These are phyloP conservation scores for Raffaelea ambrosiae DNA, from an alignment of 2,329 filamentous ascomycete genomes.

Conservation along the genomic window DNA sequence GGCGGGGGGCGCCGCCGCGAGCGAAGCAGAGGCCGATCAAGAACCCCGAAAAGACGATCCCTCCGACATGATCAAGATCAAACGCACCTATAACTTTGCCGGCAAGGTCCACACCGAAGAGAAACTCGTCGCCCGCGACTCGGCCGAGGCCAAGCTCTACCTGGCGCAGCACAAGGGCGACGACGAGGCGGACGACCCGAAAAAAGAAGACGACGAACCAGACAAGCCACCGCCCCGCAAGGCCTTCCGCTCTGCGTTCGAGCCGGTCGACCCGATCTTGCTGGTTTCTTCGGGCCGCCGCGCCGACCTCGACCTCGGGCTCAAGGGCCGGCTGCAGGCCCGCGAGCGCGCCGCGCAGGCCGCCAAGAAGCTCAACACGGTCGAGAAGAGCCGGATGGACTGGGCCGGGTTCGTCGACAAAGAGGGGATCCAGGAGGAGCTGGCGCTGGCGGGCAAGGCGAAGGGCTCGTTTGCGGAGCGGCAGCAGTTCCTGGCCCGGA, in stretches of 20 bases:
- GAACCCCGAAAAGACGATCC: slow-evolving; percentile 12
- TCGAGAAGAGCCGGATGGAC: slow-evolving; percentile 66
- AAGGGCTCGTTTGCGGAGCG: slow-evolving; percentile 55
- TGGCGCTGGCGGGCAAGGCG: slow-evolving; percentile 54
- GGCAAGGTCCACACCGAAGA: slow-evolving; percentile 65
- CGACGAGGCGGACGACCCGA: too few relatives aligned
- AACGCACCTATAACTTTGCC: slow-evolving; percentile 66
- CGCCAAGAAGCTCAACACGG: slow-evolving; percentile 58
- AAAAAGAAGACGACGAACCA: slow-evolving; percentile 14
- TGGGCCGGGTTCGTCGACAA: slow-evolving; percentile 66
- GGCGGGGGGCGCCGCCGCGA: not conserved
- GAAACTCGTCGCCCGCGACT: slow-evolving; percentile 57
- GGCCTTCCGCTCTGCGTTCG: slow-evolving; percentile 54
- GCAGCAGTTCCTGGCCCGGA: slow-evolving; percentile 58
- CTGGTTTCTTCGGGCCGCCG: slow-evolving; percentile 23
- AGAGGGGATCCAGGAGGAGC: slow-evolving; percentile 61
- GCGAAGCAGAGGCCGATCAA: not conserved
- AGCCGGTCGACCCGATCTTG: slow-evolving; percentile 38
- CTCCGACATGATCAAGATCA: slow-evolving; percentile 50
- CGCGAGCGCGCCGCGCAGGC: slow-evolving; percentile 25
- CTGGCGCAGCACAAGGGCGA: slow-evolving; percentile 26
- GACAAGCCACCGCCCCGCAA: slow-evolving; percentile 37
- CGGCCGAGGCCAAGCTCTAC: slow-evolving; percentile 57
- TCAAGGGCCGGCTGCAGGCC: slow-evolving; percentile 42
- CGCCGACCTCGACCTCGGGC: slow-evolving; percentile 49